Conservation (phyloP, 305 asterid genomes). For the Fraxinus dipetala region DNA sequence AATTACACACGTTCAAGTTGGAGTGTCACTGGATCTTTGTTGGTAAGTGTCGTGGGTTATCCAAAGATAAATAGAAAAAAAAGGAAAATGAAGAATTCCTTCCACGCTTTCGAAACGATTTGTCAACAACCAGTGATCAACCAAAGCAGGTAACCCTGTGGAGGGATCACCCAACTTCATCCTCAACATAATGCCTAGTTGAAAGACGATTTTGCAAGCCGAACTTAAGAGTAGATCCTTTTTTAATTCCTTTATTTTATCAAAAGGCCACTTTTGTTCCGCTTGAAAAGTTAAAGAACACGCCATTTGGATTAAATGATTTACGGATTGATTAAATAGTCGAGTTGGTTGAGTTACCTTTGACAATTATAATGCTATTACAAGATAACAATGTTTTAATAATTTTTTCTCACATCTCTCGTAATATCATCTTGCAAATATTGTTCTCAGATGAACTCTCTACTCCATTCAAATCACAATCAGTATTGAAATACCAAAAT, state of each 20-base stretch:
- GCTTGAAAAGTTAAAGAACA: neutral
- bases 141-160: no score
- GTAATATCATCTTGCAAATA: no score
- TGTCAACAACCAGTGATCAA: no score
- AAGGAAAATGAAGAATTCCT: no score
- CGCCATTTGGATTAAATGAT: neutral
- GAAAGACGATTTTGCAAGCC: neutral
- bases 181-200: neutral
- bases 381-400: neutral
- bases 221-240: neutral
- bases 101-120: no score
- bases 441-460: neutral
- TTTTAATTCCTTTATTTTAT: neutral
- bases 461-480: neutral
- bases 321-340: neutral
- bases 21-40: no score
- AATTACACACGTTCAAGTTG: no score
- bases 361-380: neutral
- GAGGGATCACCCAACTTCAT: neutral
- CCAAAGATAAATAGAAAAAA: no score
- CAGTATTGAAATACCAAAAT: neutral
- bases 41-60: no score
- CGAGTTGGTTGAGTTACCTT: neutral
- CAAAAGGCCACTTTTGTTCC: neutral
- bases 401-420: neutral